A percentile compares a stretch with the other conserved stretches of the same genome.
These are phyloP conservation scores for Biscutella laevigata DNA, from an alignment of 441 rosid species.

Conservation along the genomic window DNA sequence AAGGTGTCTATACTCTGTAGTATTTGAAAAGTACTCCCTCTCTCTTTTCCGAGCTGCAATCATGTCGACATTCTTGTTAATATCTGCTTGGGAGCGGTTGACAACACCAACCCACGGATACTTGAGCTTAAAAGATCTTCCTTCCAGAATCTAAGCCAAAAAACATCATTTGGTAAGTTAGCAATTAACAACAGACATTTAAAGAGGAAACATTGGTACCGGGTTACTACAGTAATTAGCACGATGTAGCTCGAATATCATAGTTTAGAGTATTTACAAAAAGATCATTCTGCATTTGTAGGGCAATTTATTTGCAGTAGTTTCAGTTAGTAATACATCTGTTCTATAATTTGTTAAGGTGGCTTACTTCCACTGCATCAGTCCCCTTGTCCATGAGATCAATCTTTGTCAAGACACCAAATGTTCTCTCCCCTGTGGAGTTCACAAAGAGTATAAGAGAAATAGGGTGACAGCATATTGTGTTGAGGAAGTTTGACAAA, in stretches of 20 bases:
- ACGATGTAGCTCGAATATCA: background rate
- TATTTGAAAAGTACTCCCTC: constrained; percentile 74
- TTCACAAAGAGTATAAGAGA: constrained; percentile 14
- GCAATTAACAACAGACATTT: background rate
- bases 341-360: constrained; percentile 3
- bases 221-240: background rate
- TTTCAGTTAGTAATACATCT: constrained; percentile 1
- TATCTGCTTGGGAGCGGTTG: constrained; percentile 95
- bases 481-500: background rate
- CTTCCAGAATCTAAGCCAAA: constrained; percentile 72
- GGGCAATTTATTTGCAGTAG: background rate
- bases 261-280: constrained; percentile 1
- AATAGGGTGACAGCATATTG: background rate
- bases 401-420: constrained; percentile 93
- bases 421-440: constrained; percentile 82
- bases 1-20: constrained; percentile 91
- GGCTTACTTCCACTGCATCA: constrained; percentile 91
- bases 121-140: constrained; percentile 72
- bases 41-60: constrained; percentile 91
- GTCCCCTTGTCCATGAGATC: constrained; percentile 99
- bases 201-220: constrained; percentile 8
- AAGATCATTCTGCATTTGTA: background rate
- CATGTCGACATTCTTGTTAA: constrained; percentile 93
- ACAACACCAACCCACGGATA: constrained; percentile 98
- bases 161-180: constrained; percentile 17